Evolutionary conservation across 1,284 basidiomycete genomes (phyloP), one percentile per base, ranked within the genome.

Genomic region (Apiotrichum gracile): DNA sequence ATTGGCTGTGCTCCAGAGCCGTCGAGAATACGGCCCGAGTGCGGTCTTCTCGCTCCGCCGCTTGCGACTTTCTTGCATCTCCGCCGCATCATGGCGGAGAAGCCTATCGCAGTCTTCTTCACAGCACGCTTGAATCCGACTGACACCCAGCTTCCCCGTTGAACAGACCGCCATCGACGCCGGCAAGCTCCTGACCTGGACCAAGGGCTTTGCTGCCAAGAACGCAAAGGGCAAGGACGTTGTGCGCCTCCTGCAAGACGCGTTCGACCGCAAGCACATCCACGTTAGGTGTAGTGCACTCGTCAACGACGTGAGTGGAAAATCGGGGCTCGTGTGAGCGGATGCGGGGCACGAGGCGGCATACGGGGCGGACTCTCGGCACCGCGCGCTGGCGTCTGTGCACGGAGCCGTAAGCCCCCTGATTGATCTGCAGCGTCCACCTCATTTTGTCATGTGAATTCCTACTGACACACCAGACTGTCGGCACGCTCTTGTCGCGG

Each of bases 181-280:
- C 27, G 94, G 96, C 3, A 89, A 85, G 57, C 85, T 98, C 54
- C 78, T 97, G 42, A 92, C 88, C 2, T 97, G 93, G 92, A 96
- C 92, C n/a, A 97, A 97, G 75, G 91, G 92, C 5, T 97, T 96
- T 73, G 77, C 86, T 19, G 90, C 90, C 17, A 91, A 85, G 72
- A 88, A 92, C 68, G 93, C 94, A 0, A 78, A 93, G 43, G 93
- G 93, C 37, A 81, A 92, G 62, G 96, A 98, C 70, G 85, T 97
- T 26, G 91, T 97, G 24, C 82, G 86, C 65, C 79, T 97, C 27
- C 79, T 98, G 21, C 96, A 98, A 74, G 86, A 93, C 64, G 88
- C 93, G 1, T 88, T 98, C 63, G 86, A 97, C 76, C 78, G 86
- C 65, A 93, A 94, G 75, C 88, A 94, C 66, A 85, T 97, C 67